These are phyloP conservation scores for Boeremia lycopersici DNA, from an alignment of 2,329 filamentous ascomycete species.

Conservation along the genomic window DNA sequence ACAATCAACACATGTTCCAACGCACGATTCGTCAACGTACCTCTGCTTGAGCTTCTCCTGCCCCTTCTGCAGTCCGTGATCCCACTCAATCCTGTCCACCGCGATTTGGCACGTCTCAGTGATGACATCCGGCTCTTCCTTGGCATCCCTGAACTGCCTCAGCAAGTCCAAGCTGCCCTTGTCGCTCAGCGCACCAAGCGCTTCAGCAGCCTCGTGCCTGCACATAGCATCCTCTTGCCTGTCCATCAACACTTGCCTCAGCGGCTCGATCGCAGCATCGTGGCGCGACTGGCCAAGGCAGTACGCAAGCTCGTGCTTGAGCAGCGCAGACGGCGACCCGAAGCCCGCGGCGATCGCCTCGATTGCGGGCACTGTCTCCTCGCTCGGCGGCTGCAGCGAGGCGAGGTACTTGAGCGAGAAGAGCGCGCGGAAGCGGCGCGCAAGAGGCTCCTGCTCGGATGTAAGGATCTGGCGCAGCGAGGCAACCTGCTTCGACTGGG, in stretches of 20 bases:
- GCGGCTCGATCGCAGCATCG: slow-evolving; percentile 71
- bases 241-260: slow-evolving; percentile 77
- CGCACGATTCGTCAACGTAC: slow-evolving; percentile 54
- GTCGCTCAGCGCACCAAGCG: slow-evolving; percentile 85
- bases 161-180: slow-evolving; percentile 75
- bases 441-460: slow-evolving; percentile 80
- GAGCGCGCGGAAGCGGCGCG: slow-evolving; percentile 90
- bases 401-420: slow-evolving; percentile 97
- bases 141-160: slow-evolving; percentile 73
- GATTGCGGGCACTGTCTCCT: slow-evolving; percentile 67
- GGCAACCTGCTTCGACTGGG: slow-evolving; percentile 57
- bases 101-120: slow-evolving; percentile 97
- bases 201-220: slow-evolving; percentile 94
- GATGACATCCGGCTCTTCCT: slow-evolving; percentile 79
- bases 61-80: slow-evolving; percentile 64
- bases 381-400: slow-evolving; percentile 63
- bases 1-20: slow-evolving; percentile 16
- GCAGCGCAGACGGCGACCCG: slow-evolving; percentile 79
- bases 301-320: slow-evolving; percentile 97
- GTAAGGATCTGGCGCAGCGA: slow-evolving; percentile 76
- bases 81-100: slow-evolving; percentile 92
- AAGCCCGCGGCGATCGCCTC: slow-evolving; percentile 89
- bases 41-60: slow-evolving; percentile 80
- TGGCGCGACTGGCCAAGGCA: slow-evolving; percentile 92
- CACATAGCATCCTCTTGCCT: slow-evolving; percentile 90